phyloP scores from a whole-genome alignment of 2,329 filamentous ascomycete genomes.

The Botrytis elliptica region DNA sequence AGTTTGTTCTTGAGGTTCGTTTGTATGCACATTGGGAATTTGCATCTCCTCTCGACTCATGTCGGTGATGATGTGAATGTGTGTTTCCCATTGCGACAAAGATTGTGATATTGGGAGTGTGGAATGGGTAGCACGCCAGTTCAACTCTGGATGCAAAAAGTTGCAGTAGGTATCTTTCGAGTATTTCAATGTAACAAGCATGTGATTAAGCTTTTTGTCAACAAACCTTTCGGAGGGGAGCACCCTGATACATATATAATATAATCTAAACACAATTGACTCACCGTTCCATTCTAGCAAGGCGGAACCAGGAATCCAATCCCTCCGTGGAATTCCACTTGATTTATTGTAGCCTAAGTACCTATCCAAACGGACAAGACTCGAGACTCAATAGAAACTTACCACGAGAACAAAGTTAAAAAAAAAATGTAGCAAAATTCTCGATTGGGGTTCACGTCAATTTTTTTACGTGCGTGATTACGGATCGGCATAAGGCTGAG shows the following conservation, averaged over 20 bases:
- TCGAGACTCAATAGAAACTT: neutral
- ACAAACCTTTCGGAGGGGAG: neutral
- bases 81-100: constrained; percentile 13
- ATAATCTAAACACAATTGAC: neutral
- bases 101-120: neutral
- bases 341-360: neutral
- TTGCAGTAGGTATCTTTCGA: neutral
- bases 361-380: neutral
- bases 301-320: neutral
- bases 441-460: neutral
- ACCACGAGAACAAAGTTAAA: constrained; percentile 1
- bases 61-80: constrained; percentile 1
- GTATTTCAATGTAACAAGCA: neutral
- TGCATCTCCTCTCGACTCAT: neutral
- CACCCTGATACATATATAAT: constrained; percentile 7
- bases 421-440: neutral
- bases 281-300: neutral
- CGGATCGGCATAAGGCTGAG: constrained; percentile 17
- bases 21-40: neutral
- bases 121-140: no score
- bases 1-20: constrained; percentile 12
- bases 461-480: constrained; percentile 8
- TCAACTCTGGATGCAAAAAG: neutral
- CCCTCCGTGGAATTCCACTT: neutral
- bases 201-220: neutral